Evolutionary conservation across 2,329 filamentous ascomycete genomes (phyloP).

Genomic region (Raffaelea ambrosiae): DNA sequence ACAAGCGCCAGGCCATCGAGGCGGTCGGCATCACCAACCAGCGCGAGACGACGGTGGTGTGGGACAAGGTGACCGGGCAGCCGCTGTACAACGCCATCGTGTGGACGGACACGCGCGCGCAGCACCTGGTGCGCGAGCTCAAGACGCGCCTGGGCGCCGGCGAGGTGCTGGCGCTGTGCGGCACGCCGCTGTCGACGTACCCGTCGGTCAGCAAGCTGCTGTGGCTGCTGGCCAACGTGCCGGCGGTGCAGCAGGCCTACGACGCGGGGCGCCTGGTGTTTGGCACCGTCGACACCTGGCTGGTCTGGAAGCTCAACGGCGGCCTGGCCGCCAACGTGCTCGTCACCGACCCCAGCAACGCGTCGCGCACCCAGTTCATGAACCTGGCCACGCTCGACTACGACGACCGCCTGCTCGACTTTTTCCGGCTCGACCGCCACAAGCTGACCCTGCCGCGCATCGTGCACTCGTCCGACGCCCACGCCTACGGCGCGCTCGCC

Average conservation of each 20-base stretch:
- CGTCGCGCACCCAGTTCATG: conserved; percentile 91
- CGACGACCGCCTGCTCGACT: conserved; percentile 65
- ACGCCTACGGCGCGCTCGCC: conserved; percentile 61
- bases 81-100: conserved; percentile 79
- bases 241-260: conserved; percentile 64
- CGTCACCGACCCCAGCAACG: conserved; percentile 82
- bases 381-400: conserved; percentile 74
- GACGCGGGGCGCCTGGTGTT: conserved; percentile 74
- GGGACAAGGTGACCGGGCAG: conserved; percentile 74
- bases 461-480: conserved; percentile 66
- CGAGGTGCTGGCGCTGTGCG: conserved; percentile 61
- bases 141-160: conserved; percentile 61
- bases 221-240: conserved; percentile 69
- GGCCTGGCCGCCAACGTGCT: conserved; percentile 55
- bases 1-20: conserved; percentile 60
- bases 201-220: conserved; percentile 80
- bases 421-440: conserved; percentile 61
- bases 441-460: conserved; percentile 74
- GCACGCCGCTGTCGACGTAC: conserved; percentile 79
- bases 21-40: conserved; percentile 84
- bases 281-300: conserved; percentile 82
- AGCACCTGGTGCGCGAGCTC: conserved; percentile 65
- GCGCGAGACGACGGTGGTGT: conserved; percentile 79
- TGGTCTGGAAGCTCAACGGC: conserved; percentile 77
- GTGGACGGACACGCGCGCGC: conserved; percentile 81